Base-by-base conservation (phyloP, 78 protist genomes). In the Diacronema lutheri region DNA sequence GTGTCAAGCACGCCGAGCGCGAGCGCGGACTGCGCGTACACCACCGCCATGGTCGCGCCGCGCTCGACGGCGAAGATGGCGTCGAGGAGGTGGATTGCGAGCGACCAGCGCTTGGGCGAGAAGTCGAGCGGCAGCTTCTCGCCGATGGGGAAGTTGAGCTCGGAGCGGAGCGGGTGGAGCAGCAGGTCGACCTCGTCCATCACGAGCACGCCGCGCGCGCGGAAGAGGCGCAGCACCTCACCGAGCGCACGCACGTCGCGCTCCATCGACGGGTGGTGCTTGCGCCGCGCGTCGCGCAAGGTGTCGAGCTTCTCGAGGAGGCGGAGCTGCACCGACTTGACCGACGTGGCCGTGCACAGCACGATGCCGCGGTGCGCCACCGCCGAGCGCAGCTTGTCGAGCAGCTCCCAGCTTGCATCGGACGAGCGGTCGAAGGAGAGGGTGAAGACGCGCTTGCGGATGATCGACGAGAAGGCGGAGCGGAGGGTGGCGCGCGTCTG, bases 121-220 rank as follows among this genome's bases (percentile, higher is more conserved):
- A 84, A 10, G 31, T 84, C 88, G 41, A 84, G 80, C 25, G 73
- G 29, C 10, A 40, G 41, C 50, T 83, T 84, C n/a, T n/a, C 41
- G 58, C 95, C 95, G 35, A 93, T 86, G 25, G 96, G 96, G 90
- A 87, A 93, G 83, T 93, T 93, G 83, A 93, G 93, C 93, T 93
- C 96, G 0, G 83, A 37, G 80, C 85, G 84, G 35, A 93, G 89
- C 41, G 96, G 96, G 84, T 93, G 94, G 58, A 93, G 91, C 62
- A 93, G 29, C 55, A 93, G 78, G 77, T 93, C 96, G 19, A 93
- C 96, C 66, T 84, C 90, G 76, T 86, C 90, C 85, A 86, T 57
- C 26, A 90, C 50, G 37, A 90, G 73, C 50, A 44, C 50, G 26
- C 69, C 64, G 38, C 87, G 62, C n/a, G 29, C 19, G 44, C 79